These are phyloP conservation scores for Prunus fruticosa DNA, from an alignment of 306 rosid genomes.

Conservation along the genomic window DNA sequence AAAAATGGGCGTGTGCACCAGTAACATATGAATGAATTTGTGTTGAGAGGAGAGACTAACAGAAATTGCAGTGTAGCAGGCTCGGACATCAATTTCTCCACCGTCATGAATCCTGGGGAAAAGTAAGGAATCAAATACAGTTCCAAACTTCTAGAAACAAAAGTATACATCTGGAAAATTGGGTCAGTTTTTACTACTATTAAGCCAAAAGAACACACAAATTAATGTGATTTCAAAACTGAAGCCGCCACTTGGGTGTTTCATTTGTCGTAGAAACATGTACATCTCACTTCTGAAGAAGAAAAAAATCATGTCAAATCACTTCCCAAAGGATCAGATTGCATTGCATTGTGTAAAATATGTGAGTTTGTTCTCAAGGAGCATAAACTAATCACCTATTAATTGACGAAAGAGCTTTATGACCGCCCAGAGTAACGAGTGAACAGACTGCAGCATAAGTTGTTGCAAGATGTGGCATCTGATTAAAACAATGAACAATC, in stretches of 20 bases:
- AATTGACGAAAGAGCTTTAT: constrained; percentile 17
- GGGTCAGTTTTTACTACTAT: neutral
- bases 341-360: neutral
- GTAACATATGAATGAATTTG: no score
- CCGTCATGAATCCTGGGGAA: neutral
- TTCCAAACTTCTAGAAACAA: neutral
- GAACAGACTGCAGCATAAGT: constrained; percentile 93
- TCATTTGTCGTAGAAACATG: neutral
- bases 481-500: constrained; percentile 23
- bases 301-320: neutral
- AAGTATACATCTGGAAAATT: neutral
- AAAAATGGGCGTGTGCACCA: no score
- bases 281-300: neutral
- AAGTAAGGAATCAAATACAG: no score
- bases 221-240: neutral
- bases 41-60: neutral
- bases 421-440: constrained; percentile 72
- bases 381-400: neutral
- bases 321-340: neutral
- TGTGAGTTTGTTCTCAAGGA: neutral
- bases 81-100: neutral
- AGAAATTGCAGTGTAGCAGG: neutral
- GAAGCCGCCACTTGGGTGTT: neutral
- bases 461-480: constrained; percentile 97
- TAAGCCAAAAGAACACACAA: neutral